Conservation (phyloP, 257 asterid species). For the Mentha longifolia region DNA sequence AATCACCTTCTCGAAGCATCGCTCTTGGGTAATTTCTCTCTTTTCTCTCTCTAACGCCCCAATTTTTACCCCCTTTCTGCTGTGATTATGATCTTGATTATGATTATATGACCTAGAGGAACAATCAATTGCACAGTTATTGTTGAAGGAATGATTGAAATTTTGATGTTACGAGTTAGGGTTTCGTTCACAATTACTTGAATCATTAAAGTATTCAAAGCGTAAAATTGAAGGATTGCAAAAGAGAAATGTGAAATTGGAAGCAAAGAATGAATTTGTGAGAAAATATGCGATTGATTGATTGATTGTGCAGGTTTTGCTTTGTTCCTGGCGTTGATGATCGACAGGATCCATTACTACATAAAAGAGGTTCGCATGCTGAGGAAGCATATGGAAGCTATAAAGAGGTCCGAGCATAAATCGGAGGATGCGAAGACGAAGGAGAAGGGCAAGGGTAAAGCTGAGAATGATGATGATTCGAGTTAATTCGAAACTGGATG, state of each 20-base stretch:
- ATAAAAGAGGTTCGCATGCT: slow-evolving; percentile 86
- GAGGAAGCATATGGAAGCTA: slow-evolving; percentile 75
- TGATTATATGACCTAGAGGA: neutral
- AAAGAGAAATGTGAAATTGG: neutral
- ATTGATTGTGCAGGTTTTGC: slow-evolving; percentile 53
- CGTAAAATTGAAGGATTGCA: neutral
- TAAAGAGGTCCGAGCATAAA: slow-evolving; percentile 58
- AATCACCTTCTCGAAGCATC: slow-evolving; percentile 69
- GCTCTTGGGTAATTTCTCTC: slow-evolving; percentile 52
- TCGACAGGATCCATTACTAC: slow-evolving; percentile 86
- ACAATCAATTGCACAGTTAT: neutral
- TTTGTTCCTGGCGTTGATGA: slow-evolving; percentile 69
- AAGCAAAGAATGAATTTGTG: slow-evolving; percentile 26
- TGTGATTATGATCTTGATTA: neutral
- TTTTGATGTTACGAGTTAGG: slow-evolving; percentile 15
- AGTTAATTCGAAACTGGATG: slow-evolving; percentile 1
- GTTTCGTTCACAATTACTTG: neutral
- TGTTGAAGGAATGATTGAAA: neutral
- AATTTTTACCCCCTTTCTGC: too few relatives aligned
- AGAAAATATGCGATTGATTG: slow-evolving; percentile 13
- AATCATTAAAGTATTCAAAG: neutral
- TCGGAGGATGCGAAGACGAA: slow-evolving; percentile 43
- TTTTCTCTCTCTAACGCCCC: neutral
- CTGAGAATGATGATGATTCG: slow-evolving; percentile 42
- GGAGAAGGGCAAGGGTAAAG: slow-evolving; percentile 46